Evolutionary conservation across 2,329 filamentous ascomycete species (phyloP).

Genomic region (Arachnomyces sp.): DNA sequence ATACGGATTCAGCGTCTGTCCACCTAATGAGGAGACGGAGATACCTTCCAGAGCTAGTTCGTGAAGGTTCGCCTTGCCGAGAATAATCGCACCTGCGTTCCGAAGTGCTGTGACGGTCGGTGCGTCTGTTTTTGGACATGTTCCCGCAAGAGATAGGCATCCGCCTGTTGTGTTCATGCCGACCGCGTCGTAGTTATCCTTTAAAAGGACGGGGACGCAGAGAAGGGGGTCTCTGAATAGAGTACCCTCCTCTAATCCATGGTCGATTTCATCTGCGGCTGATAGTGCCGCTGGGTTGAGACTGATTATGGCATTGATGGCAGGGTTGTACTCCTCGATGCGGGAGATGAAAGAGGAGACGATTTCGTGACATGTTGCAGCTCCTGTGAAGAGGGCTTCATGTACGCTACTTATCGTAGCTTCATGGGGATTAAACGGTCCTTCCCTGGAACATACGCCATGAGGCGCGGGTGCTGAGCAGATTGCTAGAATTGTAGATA

Average conservation of each 20-base stretch:
- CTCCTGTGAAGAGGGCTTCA: slow-evolving; percentile 45
- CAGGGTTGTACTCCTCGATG: slow-evolving; percentile 50
- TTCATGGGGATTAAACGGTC: slow-evolving; percentile 46
- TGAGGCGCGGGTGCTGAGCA: too few species aligned
- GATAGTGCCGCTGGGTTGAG: slow-evolving; percentile 44
- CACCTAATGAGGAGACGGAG: slow-evolving; percentile 54
- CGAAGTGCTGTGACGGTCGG: slow-evolving; percentile 45
- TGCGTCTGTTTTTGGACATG: slow-evolving; percentile 37
- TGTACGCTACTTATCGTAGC: slow-evolving; percentile 54
- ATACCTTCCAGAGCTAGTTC: slow-evolving; percentile 59
- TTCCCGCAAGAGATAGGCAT: slow-evolving; percentile 42
- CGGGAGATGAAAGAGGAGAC: slow-evolving; percentile 50
- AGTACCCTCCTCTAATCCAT: slow-evolving; percentile 30
- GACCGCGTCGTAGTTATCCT: slow-evolving; percentile 56
- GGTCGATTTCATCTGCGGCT: slow-evolving; percentile 46
- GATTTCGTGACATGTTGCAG: slow-evolving; percentile 48
- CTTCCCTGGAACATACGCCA: too few species aligned
- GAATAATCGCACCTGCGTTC: slow-evolving; percentile 48
- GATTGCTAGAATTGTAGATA: too few species aligned
- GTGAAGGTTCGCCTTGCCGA: slow-evolving; percentile 56
- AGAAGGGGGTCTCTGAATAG: slow-evolving; percentile 45
- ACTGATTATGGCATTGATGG: slow-evolving; percentile 51
- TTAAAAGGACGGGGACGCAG: slow-evolving; percentile 55
- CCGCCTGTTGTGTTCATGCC: slow-evolving; percentile 54
- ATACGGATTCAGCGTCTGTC: slow-evolving; percentile 61